These are phyloP conservation scores for Neopestalotiopsis sp. DNA, from an alignment of 2,329 filamentous ascomycete species.

Conservation along the genomic window DNA sequence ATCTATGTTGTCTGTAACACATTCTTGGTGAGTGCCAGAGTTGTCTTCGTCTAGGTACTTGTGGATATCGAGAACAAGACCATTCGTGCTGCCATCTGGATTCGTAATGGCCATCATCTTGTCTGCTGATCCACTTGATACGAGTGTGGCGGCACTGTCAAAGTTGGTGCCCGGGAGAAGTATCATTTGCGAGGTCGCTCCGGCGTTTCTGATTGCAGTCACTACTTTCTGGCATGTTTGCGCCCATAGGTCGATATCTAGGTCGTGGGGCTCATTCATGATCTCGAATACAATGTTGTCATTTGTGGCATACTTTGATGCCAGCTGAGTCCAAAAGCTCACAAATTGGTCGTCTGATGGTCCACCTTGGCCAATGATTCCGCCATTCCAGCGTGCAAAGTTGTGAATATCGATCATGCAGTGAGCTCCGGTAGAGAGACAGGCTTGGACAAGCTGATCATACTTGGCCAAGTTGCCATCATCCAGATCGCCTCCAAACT, in stretches of 20 bases:
- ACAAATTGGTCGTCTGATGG: slow-evolving; percentile 64
- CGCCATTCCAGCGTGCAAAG: slow-evolving; percentile 64
- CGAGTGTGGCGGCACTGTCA: slow-evolving; percentile 53
- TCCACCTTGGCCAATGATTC: slow-evolving; percentile 69
- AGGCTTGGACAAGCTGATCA: slow-evolving; percentile 60
- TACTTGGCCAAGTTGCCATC: slow-evolving; percentile 53
- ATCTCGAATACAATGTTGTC: slow-evolving; percentile 65
- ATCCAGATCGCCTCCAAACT: slow-evolving; percentile 56
- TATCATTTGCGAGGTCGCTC: slow-evolving; percentile 68
- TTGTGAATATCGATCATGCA: slow-evolving; percentile 67
- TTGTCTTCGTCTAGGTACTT: slow-evolving; percentile 65
- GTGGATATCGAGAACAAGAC: slow-evolving; percentile 64
- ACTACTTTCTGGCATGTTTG: slow-evolving; percentile 66
- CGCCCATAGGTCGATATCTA: slow-evolving; percentile 63
- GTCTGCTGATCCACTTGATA: slow-evolving; percentile 54
- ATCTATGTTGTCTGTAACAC: slow-evolving; percentile 57
- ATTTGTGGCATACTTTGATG: slow-evolving; percentile 60
- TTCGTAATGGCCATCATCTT: slow-evolving; percentile 60
- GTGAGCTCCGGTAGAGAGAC: slow-evolving; percentile 58
- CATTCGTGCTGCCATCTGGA: slow-evolving; percentile 60
- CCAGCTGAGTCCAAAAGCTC: slow-evolving; percentile 62
- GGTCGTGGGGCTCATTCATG: slow-evolving; percentile 73
- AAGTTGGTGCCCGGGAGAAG: slow-evolving; percentile 68
- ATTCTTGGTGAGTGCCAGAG: slow-evolving; percentile 56
- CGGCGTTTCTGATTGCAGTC: slow-evolving; percentile 66